These are phyloP conservation scores for Balansia obtecta DNA, from an alignment of 2,329 filamentous ascomycete genomes.

Conservation along the genomic window DNA sequence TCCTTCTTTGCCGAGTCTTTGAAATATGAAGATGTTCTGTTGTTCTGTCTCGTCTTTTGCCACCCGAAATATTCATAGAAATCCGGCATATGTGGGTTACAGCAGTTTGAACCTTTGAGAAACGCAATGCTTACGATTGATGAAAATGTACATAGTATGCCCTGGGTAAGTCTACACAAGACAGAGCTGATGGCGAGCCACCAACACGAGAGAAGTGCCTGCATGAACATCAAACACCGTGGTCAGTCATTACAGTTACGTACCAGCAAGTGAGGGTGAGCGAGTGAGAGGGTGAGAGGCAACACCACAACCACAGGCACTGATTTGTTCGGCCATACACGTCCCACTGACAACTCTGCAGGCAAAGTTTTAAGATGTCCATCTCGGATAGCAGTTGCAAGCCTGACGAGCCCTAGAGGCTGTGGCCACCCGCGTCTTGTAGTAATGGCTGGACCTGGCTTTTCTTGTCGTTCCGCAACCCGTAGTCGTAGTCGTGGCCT, in stretches of 20 bases:
- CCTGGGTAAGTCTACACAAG: background rate
- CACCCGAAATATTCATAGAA: background rate
- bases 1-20: background rate
- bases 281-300: background rate
- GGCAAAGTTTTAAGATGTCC: background rate
- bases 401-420: background rate
- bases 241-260: background rate
- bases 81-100: background rate
- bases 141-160: background rate
- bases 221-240: background rate
- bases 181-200: background rate
- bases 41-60: background rate
- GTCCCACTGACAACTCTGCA: background rate
- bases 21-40: background rate
- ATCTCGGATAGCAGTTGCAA: background rate
- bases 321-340: background rate
- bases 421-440: background rate
- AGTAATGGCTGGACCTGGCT: background rate
- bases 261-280: background rate
- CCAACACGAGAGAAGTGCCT: background rate
- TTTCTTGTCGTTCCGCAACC: background rate
- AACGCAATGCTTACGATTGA: background rate
- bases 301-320: background rate
- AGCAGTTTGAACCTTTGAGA: background rate
- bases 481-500: background rate